Evolutionary conservation across 202 grass and related monocot species (phyloP), one percentile per base, ranked within the genome.

Genomic region (Zoysia matrella): DNA sequence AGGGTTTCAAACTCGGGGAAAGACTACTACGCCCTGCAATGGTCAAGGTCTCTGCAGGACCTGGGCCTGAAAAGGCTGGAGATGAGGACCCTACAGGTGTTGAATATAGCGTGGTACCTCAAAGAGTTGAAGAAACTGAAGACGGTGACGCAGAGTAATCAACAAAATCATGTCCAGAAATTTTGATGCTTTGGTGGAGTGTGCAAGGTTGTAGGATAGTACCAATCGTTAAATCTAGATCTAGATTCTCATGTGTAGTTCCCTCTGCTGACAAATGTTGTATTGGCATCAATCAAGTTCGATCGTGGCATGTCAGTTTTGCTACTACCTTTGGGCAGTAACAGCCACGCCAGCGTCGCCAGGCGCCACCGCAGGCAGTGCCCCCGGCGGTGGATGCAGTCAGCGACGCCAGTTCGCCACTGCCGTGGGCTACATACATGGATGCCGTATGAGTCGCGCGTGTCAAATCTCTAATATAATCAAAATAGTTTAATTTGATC

Each of bases 31-130:
- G 91, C 1, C 92, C 92, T 1, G 86, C 96, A 40, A 99, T 95
- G 96, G 96, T 99, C 52, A 99, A 99, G 87, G 96, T 99, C 8
- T 95, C 95, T 39, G 92, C 86, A n/a, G 92, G 92, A 68, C 95
- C 90, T 40, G 95, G 90, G 30, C 92, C 95, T 48, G 84, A 77
- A 44, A 93, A 93, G 41, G 77, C 73, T 45, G 73, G 5, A 41
- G 92, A 79, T n/a, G 82, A 85, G 0, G 86, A 80, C 60, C 54
- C 79, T 7, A 76, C 52, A 46, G 41, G 45, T 30, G 60, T 80
- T 15, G 89, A 95, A 85, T 88, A 93, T 63, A 78, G 86, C 44
- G 88, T 85, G 67, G 52, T 74, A 54, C 86, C 88, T 30, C 53
- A 77, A 58, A 89, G 12, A 16, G 55, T 57, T 39, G 76, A 74